Evolutionary conservation across 2,329 filamentous ascomycete species (phyloP), one percentile per base, ranked within the genome.

Genomic region (Colletotrichum sp.): DNA sequence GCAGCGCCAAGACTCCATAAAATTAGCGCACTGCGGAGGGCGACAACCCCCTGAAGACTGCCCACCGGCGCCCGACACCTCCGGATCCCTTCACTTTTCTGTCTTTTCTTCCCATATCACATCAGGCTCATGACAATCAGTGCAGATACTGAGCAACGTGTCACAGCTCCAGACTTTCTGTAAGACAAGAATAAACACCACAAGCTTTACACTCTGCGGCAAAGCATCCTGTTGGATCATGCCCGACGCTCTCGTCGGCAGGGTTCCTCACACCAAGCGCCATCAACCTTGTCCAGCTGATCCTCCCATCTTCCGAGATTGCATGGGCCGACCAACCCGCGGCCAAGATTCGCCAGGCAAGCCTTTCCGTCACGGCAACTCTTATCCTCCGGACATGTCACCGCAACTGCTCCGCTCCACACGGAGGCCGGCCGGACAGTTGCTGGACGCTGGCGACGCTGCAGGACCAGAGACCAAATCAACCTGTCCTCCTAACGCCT

Each of bases 1-100:
- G n/a, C 67, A 71, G 36, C 62, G 72, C 72, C 72, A 72, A 72
- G 72, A 75, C 70, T 64, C 72, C 72, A 71, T 66, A 36, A 67
- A 72, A 75, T 75, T 67, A 67, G 69, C 43, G 69, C 69, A 48
- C 52, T 69, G 55, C 55, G 55, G 66, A 69, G 66, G 66, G 58
- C 10, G 39, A 15, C 10, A 2, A 5, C 2, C 32, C 32, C 28
- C 28, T 30, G 27, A 60, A 60, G 15, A 18, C 55, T 48, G 39
- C 18, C 39, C 39, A 48, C 43, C 43, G n/a, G 43, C n/a, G 43
- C n/a, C 43, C 43, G 43, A 48, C 43, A 48, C 43, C 43, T 48
- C 43, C 43, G 43, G 43, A 48, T 48, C n/a, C 43, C n/a, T 43
- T 43, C 39, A n/a, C 3, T n/a, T 48, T 22, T 22, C 43, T 48